Evolutionary conservation across 2,329 filamentous ascomycete genomes (phyloP).

Genomic region (Fusarium sp.): DNA sequence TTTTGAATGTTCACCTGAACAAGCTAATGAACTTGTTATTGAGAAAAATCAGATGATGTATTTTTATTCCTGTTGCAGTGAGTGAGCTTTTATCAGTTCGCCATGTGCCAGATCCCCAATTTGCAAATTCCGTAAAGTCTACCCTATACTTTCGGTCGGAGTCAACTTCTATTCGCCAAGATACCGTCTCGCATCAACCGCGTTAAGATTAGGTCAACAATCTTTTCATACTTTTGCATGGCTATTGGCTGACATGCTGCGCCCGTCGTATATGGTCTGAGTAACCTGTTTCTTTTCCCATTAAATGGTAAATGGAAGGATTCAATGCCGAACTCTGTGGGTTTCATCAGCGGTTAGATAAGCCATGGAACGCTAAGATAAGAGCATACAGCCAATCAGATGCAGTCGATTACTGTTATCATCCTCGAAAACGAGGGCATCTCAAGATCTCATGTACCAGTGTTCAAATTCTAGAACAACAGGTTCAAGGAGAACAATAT

Average conservation of each 20-base stretch:
- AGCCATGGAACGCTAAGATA: neutral
- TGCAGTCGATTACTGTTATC: neutral
- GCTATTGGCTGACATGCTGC: neutral
- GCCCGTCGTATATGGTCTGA: neutral
- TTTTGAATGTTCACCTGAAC: neutral
- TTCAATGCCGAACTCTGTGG: neutral
- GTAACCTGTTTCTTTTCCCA: neutral
- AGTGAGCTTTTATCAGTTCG: too few relatives aligned
- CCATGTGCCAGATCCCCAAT: too few relatives aligned
- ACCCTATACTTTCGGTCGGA: neutral
- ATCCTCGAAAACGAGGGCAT: neutral
- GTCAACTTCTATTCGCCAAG: neutral
- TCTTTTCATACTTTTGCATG: too few relatives aligned
- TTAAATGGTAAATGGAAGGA: neutral
- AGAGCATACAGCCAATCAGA: neutral
- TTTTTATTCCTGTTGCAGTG: too few relatives aligned
- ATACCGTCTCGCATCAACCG: neutral
- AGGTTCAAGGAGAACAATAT: neutral
- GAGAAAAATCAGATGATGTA: too few relatives aligned
- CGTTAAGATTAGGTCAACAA: neutral
- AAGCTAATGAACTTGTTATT: fast-evolving
- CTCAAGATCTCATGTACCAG: neutral
- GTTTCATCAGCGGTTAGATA: neutral
- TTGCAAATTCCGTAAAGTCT: neutral
- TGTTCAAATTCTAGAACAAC: neutral